phyloP scores from a whole-genome alignment of 192 early-diverging fungal genomes.

The Podila minutissima region DNA sequence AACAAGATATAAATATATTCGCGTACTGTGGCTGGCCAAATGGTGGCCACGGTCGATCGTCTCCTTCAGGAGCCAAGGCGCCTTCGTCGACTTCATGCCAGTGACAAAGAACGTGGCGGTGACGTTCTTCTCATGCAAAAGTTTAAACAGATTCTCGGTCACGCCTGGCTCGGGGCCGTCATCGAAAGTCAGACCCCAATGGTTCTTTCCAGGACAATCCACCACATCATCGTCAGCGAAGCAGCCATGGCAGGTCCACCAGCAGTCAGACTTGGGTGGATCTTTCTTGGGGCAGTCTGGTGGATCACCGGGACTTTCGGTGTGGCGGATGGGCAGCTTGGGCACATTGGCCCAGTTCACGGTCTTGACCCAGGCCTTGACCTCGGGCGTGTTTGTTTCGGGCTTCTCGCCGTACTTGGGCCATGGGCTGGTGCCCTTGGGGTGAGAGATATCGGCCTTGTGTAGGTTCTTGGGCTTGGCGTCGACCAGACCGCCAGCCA shows the following conservation, averaged over 20 bases:
- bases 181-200: conserved; percentile 63
- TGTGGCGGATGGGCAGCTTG: conserved; percentile 52
- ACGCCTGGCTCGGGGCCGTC: conserved; percentile 55
- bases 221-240: conserved; percentile 53
- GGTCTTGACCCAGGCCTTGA: conserved; percentile 53
- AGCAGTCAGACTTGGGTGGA: conserved; percentile 38
- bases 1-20: neutral
- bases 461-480: conserved; percentile 11
- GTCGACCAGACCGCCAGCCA: neutral
- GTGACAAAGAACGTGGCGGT: conserved; percentile 67
- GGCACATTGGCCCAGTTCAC: conserved; percentile 53
- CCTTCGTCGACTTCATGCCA: conserved; percentile 50
- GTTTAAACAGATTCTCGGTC: conserved; percentile 49
- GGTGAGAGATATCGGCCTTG: conserved; percentile 25
- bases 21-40: conserved; percentile 44
- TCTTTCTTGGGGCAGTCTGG: conserved; percentile 37
- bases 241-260: conserved; percentile 59
- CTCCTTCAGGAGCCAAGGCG: conserved; percentile 41
- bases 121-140: conserved; percentile 52
- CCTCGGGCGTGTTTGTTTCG: conserved; percentile 49
- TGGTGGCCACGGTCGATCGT: conserved; percentile 41
- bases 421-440: conserved; percentile 30
- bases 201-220: conserved; percentile 55
- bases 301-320: conserved; percentile 19
- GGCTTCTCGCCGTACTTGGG: conserved; percentile 32